Conservation (phyloP, 2,329 filamentous ascomycete genomes). For the Taxawa tesnikishii region DNA sequence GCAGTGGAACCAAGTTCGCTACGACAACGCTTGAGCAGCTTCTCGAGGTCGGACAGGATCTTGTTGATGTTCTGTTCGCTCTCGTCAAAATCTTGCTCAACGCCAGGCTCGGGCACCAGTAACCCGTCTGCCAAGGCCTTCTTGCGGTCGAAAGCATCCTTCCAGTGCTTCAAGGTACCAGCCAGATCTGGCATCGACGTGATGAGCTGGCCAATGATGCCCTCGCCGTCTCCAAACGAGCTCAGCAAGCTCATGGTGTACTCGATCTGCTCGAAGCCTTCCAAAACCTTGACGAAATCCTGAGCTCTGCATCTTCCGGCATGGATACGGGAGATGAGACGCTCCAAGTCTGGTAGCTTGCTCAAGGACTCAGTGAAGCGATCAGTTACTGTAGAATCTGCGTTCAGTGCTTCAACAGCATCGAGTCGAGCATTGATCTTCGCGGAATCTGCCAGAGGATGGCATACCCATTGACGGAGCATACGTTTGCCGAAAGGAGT, state of each 20-base stretch:
- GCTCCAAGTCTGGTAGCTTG: slow-evolving; percentile 87
- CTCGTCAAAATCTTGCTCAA: slow-evolving; percentile 84
- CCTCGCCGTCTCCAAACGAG: slow-evolving; percentile 62
- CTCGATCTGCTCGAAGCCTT: slow-evolving; percentile 96
- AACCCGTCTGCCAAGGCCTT: slow-evolving; percentile 70
- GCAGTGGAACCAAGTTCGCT: slow-evolving; percentile 61
- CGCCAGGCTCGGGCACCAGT: slow-evolving; percentile 71
- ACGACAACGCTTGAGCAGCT: slow-evolving; percentile 58
- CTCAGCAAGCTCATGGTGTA: slow-evolving; percentile 76
- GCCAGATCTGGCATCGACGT: slow-evolving; percentile 74
- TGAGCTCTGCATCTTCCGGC: slow-evolving; percentile 80
- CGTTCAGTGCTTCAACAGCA: slow-evolving; percentile 85
- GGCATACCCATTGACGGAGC: slow-evolving; percentile 94
- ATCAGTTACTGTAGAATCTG: slow-evolving; percentile 67
- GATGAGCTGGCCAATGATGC: slow-evolving; percentile 74
- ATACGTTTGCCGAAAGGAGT: slow-evolving; percentile 95
- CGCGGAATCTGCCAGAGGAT: slow-evolving; percentile 73
- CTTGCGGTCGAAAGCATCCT: slow-evolving; percentile 74
- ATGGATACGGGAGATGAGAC: slow-evolving; percentile 87
- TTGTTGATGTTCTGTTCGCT: slow-evolving; percentile 66
- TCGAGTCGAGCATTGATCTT: slow-evolving; percentile 91
- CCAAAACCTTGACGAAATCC: slow-evolving; percentile 85
- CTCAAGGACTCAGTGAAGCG: slow-evolving; percentile 79
- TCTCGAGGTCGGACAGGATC: slow-evolving; percentile 60
- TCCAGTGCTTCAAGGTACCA: slow-evolving; percentile 69